A percentile compares a stretch with the other conserved stretches of the same genome.
Evolutionary conservation across 495 filamentous ascomycete species (phyloP).

Genomic region (Neurospora terricola): DNA sequence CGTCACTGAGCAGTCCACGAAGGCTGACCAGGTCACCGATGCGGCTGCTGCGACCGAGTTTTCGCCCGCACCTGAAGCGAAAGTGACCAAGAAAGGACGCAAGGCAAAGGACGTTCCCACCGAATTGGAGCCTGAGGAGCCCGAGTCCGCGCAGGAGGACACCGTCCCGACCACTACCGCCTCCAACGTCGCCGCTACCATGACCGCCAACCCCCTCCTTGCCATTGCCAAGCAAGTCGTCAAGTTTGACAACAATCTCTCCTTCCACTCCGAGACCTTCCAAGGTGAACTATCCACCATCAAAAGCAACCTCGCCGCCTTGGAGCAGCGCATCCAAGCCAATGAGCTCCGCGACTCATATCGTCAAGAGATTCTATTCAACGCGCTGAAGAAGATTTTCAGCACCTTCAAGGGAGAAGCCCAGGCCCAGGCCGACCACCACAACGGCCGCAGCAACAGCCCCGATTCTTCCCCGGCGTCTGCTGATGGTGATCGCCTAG

Average conservation of each 20-base stretch:
- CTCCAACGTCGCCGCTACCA: background rate
- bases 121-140: background rate
- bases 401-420: no score
- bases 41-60: background rate
- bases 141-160: background rate
- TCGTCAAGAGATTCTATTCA: slow-evolving; percentile 16
- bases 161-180: background rate
- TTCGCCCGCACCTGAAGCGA: background rate
- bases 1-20: background rate
- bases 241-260: background rate
- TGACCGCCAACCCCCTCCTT: background rate
- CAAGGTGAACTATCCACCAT: background rate
- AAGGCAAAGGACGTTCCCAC: background rate
- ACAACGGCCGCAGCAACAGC: background rate
- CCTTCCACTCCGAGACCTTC: background rate
- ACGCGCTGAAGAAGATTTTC: slow-evolving; percentile 11
- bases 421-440: background rate
- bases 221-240: background rate
- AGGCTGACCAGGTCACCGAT: background rate
- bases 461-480: background rate
- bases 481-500: background rate
- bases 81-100: background rate
- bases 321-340: slow-evolving; percentile 3
- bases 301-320: background rate
- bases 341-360: slow-evolving; percentile 6